Percentiles rank a stretch among this genome's conserved stretches.
phyloP scores from a whole-genome alignment of 805 yeast genomes.

The Pichia rugopelliculosa region DNA sequence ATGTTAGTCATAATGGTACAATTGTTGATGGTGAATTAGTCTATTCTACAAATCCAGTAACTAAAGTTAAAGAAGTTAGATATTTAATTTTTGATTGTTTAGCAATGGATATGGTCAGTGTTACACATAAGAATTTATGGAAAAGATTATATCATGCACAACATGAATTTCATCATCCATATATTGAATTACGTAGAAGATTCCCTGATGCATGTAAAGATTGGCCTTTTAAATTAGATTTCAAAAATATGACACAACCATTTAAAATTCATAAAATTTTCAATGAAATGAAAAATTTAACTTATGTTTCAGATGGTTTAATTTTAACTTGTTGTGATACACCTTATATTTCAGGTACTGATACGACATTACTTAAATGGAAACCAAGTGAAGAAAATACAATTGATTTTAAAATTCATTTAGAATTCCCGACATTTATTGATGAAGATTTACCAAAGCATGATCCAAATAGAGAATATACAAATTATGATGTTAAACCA shows the following conservation, averaged over 20 bases:
- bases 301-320: constrained; percentile 89
- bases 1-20: constrained; percentile 75
- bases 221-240: constrained; percentile 79
- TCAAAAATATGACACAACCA: constrained; percentile 83
- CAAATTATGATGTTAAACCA: constrained; percentile 79
- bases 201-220: constrained; percentile 68
- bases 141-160: constrained; percentile 84
- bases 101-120: constrained; percentile 67
- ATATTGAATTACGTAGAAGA: constrained; percentile 54
- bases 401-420: constrained; percentile 70
- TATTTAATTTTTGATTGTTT: constrained; percentile 89
- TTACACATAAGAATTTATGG: constrained; percentile 64
- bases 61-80: constrained; percentile 57
- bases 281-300: constrained; percentile 58
- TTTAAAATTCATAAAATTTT: constrained; percentile 73
- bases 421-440: constrained; percentile 50
- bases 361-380: constrained; percentile 84
- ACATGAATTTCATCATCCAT: constrained; percentile 75
- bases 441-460: constrained; percentile 61
- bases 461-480: constrained; percentile 64
- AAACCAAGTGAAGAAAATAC: constrained; percentile 95
- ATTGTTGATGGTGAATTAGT: constrained; percentile 93
- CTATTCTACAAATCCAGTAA: constrained; percentile 48
- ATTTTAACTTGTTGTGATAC: constrained; percentile 87
- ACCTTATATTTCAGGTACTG: constrained; percentile 86